Percentiles rank a stretch among this genome's conserved stretches.
Evolutionary conservation across 495 filamentous ascomycete species (phyloP).

Genomic region (Lindgomyces ingoldianus): DNA sequence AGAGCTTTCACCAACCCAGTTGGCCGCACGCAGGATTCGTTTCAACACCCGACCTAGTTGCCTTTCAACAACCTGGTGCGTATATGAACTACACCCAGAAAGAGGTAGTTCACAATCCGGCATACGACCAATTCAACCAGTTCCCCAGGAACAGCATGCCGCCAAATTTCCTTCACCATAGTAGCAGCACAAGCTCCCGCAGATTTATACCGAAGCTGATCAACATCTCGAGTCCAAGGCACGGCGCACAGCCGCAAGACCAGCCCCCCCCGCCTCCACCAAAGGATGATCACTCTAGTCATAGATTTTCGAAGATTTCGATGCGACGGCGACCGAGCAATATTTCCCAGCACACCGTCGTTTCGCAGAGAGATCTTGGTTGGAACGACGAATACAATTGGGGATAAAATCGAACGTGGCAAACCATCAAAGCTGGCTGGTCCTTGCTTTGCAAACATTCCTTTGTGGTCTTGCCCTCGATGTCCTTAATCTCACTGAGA

Average conservation of each 20-base stretch:
- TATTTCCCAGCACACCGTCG: conserved; percentile 32
- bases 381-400: conserved; percentile 33
- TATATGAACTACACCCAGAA: conserved; percentile 29
- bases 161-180: conserved; percentile 28
- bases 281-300: conserved; percentile 30
- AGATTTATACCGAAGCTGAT: conserved; percentile 28
- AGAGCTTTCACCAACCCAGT: conserved; percentile 29
- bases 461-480: not conserved
- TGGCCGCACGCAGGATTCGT: conserved; percentile 31
- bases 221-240: conserved; percentile 22
- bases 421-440: conserved; percentile 19
- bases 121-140: conserved; percentile 25
- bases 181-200: conserved; percentile 16
- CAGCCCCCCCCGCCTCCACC: conserved; percentile 31
- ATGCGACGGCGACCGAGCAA: conserved; percentile 33
- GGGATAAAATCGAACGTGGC: conserved; percentile 17
- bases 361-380: conserved; percentile 27
- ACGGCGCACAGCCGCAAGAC: conserved; percentile 11
- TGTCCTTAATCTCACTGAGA: conserved; percentile 27
- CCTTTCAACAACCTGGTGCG: conserved; percentile 20
- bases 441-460: conserved; percentile 8
- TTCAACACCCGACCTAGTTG: conserved; percentile 23
- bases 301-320: conserved; percentile 22
- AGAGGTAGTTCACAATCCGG: conserved; percentile 25
- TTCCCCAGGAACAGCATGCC: conserved; percentile 27